These are phyloP conservation scores for Bacterosira constricta DNA, from an alignment of 108 stramenopile species.

Conservation along the genomic window DNA sequence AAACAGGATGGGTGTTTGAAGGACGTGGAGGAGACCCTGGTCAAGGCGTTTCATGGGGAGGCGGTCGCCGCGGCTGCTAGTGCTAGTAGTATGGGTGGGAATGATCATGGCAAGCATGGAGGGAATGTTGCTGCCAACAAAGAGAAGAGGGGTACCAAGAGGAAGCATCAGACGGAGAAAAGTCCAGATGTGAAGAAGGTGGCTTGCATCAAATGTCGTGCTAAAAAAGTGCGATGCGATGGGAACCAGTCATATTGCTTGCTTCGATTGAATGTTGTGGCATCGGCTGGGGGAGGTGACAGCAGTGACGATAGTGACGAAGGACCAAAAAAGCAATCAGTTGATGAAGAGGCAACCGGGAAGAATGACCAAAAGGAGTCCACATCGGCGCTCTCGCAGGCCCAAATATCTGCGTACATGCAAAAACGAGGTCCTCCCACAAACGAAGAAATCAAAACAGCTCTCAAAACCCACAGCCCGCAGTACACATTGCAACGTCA, in stretches of 20 bases:
- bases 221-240: neutral
- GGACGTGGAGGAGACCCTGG: conserved; percentile 19
- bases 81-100: neutral
- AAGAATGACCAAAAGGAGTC: neutral
- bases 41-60: conserved; percentile 7
- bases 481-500: conserved; percentile 7
- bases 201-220: conserved; percentile 20
- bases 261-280: neutral
- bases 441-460: conserved; percentile 54
- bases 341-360: neutral
- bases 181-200: conserved; percentile 36
- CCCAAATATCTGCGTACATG: neutral
- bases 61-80: neutral
- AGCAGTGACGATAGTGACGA: neutral
- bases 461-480: conserved; percentile 15
- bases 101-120: too few species aligned
- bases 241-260: neutral
- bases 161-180: neutral
- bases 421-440: conserved; percentile 48
- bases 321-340: neutral
- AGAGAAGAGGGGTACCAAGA: neutral
- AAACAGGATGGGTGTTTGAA: conserved; percentile 25
- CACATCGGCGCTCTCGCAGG: neutral
- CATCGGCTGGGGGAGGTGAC: neutral
- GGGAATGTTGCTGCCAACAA: neutral